These are phyloP conservation scores for Melaleuca quinquenervia DNA, from an alignment of 345 rosid species.

Conservation along the genomic window DNA sequence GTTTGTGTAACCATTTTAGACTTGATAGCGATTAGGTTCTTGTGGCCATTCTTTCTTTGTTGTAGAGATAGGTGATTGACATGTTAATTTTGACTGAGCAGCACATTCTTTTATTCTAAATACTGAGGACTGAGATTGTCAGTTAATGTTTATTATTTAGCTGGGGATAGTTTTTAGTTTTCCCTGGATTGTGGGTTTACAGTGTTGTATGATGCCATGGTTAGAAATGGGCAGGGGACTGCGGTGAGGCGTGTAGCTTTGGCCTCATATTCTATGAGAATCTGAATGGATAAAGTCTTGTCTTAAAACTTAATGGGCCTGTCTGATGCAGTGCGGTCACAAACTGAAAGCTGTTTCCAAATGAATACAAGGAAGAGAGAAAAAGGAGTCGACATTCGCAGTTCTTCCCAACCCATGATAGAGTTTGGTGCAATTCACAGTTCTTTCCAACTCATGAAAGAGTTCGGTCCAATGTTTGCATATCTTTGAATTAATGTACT, in stretches of 20 bases:
- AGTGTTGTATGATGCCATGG: not conserved
- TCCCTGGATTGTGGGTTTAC: not conserved
- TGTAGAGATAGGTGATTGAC: slow-evolving; percentile 23
- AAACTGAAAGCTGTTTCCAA: not conserved
- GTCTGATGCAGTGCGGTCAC: not conserved
- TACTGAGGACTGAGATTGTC: not conserved
- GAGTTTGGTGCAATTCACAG: not conserved
- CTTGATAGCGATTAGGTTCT: not conserved
- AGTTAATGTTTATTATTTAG: not conserved
- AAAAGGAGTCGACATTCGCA: not conserved
- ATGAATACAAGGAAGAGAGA: not conserved
- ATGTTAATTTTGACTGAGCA: slow-evolving; percentile 14
- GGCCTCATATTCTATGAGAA: not conserved
- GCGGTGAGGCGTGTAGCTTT: not conserved
- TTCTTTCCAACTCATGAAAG: not conserved
- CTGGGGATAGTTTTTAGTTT: not conserved
- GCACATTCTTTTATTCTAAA: slow-evolving; percentile 40
- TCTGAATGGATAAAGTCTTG: not conserved
- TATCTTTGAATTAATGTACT: not conserved
- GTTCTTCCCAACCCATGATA: no score
- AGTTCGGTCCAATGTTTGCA: not conserved
- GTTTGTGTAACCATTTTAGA: slow-evolving; percentile 1
- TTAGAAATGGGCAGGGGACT: not conserved
- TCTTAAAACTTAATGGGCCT: not conserved
- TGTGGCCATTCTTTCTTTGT: slow-evolving; percentile 1